These are phyloP conservation scores for Monosporascus sp. DNA, from an alignment of 2,329 filamentous ascomycete genomes.

Conservation along the genomic window DNA sequence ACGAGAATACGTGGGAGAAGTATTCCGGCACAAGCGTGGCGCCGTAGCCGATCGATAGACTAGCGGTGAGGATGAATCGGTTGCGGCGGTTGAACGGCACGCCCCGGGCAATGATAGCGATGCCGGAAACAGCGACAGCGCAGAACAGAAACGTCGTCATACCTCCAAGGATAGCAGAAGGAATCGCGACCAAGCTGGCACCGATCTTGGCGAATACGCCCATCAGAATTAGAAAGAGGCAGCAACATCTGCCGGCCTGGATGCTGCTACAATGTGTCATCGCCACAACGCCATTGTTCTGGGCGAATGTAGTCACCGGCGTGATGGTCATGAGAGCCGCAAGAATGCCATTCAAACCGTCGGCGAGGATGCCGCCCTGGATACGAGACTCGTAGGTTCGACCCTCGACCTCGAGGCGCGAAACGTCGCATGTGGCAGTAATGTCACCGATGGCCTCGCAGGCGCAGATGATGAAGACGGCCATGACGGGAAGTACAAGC, in stretches of 20 bases:
- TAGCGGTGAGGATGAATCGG: conserved; percentile 74
- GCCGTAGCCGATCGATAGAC: conserved; percentile 67
- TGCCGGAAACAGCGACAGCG: conserved; percentile 70
- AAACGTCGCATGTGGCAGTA: conserved; percentile 77
- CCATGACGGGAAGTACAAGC: conserved; percentile 65
- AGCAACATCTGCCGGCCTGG: conserved; percentile 73
- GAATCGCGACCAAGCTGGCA: conserved; percentile 72
- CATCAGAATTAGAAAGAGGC: conserved; percentile 72
- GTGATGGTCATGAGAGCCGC: conserved; percentile 75
- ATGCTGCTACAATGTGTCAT: conserved; percentile 79
- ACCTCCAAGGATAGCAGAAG: conserved; percentile 58
- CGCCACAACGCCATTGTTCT: conserved; percentile 82
- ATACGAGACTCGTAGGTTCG: conserved; percentile 68
- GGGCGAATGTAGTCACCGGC: conserved; percentile 74
- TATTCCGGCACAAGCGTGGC: conserved; percentile 62
- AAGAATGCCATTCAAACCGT: conserved; percentile 69
- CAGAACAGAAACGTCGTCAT: conserved; percentile 80
- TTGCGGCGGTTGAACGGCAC: conserved; percentile 73
- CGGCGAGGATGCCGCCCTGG: conserved; percentile 72
- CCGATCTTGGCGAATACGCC: conserved; percentile 81
- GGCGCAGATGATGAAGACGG: conserved; percentile 65
- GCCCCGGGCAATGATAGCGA: conserved; percentile 66
- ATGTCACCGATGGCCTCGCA: conserved; percentile 79
- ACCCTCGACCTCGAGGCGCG: conserved; percentile 67
- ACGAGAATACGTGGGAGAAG: conserved; percentile 68